Conservation (phyloP, 1,284 basidiomycete species). For the Xerocomus nothofagi region DNA sequence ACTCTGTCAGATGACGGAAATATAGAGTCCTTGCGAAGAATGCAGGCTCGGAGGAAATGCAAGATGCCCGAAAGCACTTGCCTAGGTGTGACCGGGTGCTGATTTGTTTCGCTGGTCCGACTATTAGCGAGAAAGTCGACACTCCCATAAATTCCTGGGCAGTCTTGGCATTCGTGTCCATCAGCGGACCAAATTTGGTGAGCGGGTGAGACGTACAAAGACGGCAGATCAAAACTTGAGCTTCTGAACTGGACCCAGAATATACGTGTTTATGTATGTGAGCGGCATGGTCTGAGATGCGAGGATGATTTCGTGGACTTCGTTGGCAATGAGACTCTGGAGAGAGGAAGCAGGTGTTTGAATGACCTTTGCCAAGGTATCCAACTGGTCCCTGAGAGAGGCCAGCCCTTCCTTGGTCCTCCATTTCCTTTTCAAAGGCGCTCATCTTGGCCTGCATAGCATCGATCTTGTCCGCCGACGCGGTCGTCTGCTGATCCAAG, state of each 20-base stretch:
- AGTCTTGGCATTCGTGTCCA: not conserved
- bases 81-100: no score
- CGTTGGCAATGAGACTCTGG: slow-evolving; percentile 3
- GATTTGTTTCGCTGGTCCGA: not conserved
- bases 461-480: not conserved
- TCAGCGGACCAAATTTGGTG: not conserved
- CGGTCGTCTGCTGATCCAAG: not conserved
- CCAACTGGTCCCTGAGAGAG: slow-evolving; percentile 2
- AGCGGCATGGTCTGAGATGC: slow-evolving; percentile 2
- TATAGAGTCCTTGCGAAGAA: not conserved
- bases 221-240: not conserved
- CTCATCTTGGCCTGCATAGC: not conserved
- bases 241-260: slow-evolving; percentile 11
- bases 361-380: slow-evolving; percentile 7
- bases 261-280: slow-evolving; percentile 1
- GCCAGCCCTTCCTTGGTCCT: slow-evolving; percentile 3
- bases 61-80: not conserved
- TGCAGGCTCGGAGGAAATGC: not conserved
- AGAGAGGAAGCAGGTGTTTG: not conserved
- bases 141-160: not conserved
- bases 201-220: slow-evolving; percentile 7
- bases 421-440: not conserved
- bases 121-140: not conserved
- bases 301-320: not conserved
- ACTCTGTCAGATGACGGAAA: not conserved